These are phyloP conservation scores for Aspergillus persii DNA, from an alignment of 2,329 filamentous ascomycete species.

Conservation along the genomic window DNA sequence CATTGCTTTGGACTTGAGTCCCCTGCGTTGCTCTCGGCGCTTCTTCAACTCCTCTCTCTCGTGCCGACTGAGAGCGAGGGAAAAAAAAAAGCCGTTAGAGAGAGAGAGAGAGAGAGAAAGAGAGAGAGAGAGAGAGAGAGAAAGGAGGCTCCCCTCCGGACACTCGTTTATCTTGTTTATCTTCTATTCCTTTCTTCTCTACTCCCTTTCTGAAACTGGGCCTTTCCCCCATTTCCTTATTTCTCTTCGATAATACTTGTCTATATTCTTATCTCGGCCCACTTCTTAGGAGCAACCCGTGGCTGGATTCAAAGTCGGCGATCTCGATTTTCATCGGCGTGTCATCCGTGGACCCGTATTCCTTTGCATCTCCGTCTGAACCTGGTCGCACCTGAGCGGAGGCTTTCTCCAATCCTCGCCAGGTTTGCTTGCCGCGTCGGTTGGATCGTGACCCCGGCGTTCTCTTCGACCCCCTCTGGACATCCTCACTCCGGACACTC, in stretches of 20 bases:
- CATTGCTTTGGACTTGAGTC: constrained; percentile 25
- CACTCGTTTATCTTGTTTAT: constrained; percentile 37
- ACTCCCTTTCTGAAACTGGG: not conserved
- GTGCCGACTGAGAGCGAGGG: constrained; percentile 23
- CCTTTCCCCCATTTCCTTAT: constrained; percentile 18
- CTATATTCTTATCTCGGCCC: constrained; percentile 1
- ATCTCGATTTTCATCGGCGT: constrained; percentile 10
- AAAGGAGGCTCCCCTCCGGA: constrained; percentile 44
- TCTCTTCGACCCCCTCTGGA: constrained; percentile 5
- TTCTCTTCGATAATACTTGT: constrained; percentile 6
- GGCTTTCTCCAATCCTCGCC: constrained; percentile 2
- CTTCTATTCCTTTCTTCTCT: constrained; percentile 23
- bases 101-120: constrained; percentile 24
- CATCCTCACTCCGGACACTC: constrained; percentile 25
- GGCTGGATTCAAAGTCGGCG: constrained; percentile 1
- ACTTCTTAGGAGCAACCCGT: constrained; percentile 4
- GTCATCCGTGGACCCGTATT: constrained; percentile 9
- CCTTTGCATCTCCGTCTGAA: not conserved
- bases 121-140: constrained; percentile 21
- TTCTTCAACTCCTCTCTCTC: constrained; percentile 28
- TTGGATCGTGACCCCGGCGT: constrained; percentile 11
- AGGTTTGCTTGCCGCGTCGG: constrained; percentile 7
- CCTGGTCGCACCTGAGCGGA: not conserved
- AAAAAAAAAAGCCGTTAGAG: constrained; percentile 15
- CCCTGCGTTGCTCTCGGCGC: constrained; percentile 24